Evolutionary conservation across 1,284 basidiomycete species (phyloP).

Genomic region (Hortiboletus rubellus): DNA sequence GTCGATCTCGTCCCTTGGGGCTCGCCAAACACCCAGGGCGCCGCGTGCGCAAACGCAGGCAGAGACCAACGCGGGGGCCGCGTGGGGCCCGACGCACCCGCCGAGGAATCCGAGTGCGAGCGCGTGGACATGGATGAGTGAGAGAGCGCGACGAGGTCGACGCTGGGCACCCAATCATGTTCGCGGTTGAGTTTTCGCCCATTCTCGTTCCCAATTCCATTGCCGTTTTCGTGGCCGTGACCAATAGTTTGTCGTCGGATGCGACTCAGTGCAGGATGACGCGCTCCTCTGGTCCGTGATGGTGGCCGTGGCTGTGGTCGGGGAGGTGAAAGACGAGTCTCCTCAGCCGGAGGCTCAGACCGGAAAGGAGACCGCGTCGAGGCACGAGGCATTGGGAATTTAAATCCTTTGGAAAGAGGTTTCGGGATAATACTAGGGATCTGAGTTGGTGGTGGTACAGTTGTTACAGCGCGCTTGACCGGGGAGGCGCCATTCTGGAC

Average conservation of each 20-base stretch:
- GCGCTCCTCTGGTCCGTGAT: conserved; percentile 4
- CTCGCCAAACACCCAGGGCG: conserved; percentile 3
- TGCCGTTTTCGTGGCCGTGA: neutral
- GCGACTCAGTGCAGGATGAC: conserved; percentile 12
- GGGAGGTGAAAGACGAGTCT: neutral
- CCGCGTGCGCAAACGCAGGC: conserved; percentile 2
- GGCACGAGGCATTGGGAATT: conserved; percentile 21
- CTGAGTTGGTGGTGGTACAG: neutral
- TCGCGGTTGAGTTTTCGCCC: neutral
- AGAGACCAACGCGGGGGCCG: conserved; percentile 20
- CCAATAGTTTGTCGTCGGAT: conserved; percentile 20
- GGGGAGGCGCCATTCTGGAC: neutral
- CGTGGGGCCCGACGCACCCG: neutral
- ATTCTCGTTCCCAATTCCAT: neutral
- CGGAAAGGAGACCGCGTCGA: conserved; percentile 28
- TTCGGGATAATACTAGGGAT: neutral
- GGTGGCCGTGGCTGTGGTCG: neutral
- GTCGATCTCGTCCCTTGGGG: too few species aligned
- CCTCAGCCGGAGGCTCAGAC: neutral
- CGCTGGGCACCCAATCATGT: conserved; percentile 15
- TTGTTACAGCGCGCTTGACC: conserved; percentile 1
- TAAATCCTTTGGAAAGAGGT: neutral
- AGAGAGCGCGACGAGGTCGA: conserved; percentile 25
- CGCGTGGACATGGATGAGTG: conserved; percentile 18
- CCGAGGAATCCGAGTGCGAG: conserved; percentile 18